Percentiles rank a stretch among this genome's conserved stretches.
Conservation (phyloP, 78 protist species). For the Cavenderia fasciculata region DNA sequence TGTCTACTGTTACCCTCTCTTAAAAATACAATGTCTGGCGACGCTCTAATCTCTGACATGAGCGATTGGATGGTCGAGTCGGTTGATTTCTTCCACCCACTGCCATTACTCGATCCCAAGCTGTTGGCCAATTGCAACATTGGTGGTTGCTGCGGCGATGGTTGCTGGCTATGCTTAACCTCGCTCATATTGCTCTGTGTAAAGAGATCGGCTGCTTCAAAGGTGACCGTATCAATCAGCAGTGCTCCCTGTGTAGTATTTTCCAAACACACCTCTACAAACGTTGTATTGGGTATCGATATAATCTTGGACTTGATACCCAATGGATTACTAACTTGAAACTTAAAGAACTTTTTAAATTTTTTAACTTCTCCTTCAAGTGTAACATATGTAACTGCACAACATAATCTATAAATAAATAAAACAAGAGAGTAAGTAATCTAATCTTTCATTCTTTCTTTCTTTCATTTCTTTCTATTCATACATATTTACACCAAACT, state of each 20-base stretch:
- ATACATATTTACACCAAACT: slow-evolving; percentile 72
- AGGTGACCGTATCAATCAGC: slow-evolving; percentile 48
- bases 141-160: too few species aligned
- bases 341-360: slow-evolving; percentile 78
- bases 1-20: slow-evolving; percentile 56
- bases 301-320: slow-evolving; percentile 52
- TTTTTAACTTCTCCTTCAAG: slow-evolving; percentile 56
- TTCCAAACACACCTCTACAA: slow-evolving; percentile 69
- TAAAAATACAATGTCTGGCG: slow-evolving; percentile 66
- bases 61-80: too few species aligned
- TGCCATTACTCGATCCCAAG: too few species aligned
- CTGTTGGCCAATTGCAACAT: too few species aligned
- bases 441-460: too few species aligned
- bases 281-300: slow-evolving; percentile 28
- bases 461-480: not conserved
- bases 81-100: too few species aligned
- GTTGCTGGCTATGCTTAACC: too few species aligned
- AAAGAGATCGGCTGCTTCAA: slow-evolving; percentile 53
- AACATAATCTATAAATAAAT: slow-evolving; percentile 31
- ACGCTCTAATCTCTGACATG: not conserved
- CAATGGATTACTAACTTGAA: slow-evolving; percentile 77
- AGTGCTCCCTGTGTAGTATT: slow-evolving; percentile 72
- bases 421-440: not conserved
- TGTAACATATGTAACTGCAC: slow-evolving; percentile 71
- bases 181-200: slow-evolving; percentile 16